Conservation (phyloP, 73 alveolate species). For the Tetrahymena malaccensis region DNA sequence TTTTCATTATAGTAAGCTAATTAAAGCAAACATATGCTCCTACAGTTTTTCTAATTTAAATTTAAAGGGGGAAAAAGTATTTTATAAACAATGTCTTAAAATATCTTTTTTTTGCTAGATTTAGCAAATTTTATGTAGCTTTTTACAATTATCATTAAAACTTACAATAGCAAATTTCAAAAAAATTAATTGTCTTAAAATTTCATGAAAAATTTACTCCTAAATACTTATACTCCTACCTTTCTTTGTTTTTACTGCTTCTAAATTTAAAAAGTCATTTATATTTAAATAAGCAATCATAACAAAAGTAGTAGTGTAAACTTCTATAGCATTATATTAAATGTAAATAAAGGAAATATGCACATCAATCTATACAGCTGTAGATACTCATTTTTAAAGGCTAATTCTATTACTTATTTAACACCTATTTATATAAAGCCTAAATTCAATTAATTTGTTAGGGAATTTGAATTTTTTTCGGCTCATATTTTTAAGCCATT, state of each 20-base stretch:
- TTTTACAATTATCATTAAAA: no score
- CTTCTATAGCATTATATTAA: background rate
- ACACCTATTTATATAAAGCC: no score
- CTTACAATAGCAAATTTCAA: background rate
- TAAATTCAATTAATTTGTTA: no score
- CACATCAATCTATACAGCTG: no score
- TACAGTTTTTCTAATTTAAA: no score
- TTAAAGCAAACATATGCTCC: background rate
- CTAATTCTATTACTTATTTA: no score
- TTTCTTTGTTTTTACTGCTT: no score
- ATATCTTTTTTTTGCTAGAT: background rate
- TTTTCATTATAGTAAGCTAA: background rate
- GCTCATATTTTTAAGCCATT: background rate
- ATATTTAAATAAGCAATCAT: background rate
- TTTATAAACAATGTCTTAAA: background rate
- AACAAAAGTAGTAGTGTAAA: background rate
- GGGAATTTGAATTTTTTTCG: no score
- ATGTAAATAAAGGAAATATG: background rate
- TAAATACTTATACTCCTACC: background rate
- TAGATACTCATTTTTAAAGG: no score
- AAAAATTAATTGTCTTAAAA: background rate
- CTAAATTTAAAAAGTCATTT: no score
- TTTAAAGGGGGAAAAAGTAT: background rate
- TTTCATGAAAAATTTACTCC: background rate
- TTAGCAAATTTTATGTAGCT: background rate